A percentile compares a stretch with the other conserved stretches of the same genome.
These are phyloP conservation scores for Iodosphaeria phyllophila DNA, from an alignment of 2,329 filamentous ascomycete genomes.

Conservation along the genomic window DNA sequence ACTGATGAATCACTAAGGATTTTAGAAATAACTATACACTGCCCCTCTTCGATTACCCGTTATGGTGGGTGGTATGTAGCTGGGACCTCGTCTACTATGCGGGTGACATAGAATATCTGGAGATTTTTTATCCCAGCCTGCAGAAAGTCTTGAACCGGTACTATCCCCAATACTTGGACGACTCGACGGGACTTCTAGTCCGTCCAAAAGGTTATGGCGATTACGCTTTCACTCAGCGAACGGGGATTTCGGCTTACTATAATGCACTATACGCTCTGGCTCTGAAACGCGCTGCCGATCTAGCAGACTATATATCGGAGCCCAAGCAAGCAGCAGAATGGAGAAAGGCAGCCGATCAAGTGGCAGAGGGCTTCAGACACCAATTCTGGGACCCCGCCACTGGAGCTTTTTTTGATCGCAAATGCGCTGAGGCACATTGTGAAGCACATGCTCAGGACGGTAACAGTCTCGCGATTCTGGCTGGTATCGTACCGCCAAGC, in stretches of 20 bases:
- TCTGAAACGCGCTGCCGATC: slow-evolving; percentile 21
- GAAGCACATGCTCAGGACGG: slow-evolving; percentile 28
- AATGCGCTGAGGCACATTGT: slow-evolving; percentile 10
- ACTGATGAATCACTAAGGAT: neutral
- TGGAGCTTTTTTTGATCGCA: slow-evolving; percentile 27
- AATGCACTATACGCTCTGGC: slow-evolving; percentile 30
- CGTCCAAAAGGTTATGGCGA: slow-evolving; percentile 27
- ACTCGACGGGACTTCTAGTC: slow-evolving; percentile 18
- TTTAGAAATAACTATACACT: slow-evolving; percentile 25
- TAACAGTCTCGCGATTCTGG: slow-evolving; percentile 26
- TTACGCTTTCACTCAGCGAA: slow-evolving; percentile 28
- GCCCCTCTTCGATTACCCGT: slow-evolving; percentile 29
- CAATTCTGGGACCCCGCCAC: slow-evolving; percentile 21
- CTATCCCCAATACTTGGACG: slow-evolving; percentile 23
- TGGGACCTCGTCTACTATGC: slow-evolving; percentile 30
- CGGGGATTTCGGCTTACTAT: slow-evolving; percentile 30
- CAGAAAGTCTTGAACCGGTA: slow-evolving; percentile 23
- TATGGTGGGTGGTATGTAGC: slow-evolving; percentile 31
- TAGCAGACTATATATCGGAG: slow-evolving; percentile 16
- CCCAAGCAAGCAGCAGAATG: slow-evolving; percentile 18
- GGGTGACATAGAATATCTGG: slow-evolving; percentile 21
- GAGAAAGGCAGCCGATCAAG: slow-evolving; percentile 15
- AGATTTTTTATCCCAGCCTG: slow-evolving; percentile 21
- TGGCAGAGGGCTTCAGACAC: slow-evolving; percentile 16
- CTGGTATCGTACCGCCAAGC: slow-evolving; percentile 14